Conservation (phyloP, 2,329 filamentous ascomycete species). For the Xenosphaeropsis pyriputrescens region DNA sequence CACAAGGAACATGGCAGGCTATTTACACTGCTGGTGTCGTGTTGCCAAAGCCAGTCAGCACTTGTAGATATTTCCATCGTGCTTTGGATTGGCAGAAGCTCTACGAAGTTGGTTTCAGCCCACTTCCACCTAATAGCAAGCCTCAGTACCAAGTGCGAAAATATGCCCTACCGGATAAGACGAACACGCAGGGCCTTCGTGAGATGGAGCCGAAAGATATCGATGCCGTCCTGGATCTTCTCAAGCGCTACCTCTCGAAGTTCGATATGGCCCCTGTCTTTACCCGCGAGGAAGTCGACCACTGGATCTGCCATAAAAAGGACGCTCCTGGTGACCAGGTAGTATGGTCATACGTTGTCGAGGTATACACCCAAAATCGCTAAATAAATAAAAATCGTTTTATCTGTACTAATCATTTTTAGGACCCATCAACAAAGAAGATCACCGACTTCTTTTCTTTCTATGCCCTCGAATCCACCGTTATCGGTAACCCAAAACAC, state of each 20-base stretch:
- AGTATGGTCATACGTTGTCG: constrained; percentile 87
- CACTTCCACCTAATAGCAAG: constrained; percentile 70
- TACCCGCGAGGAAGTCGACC: constrained; percentile 63
- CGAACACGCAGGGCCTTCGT: constrained; percentile 60
- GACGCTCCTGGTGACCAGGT: constrained; percentile 59
- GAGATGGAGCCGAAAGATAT: constrained; percentile 70
- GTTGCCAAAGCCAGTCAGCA: constrained; percentile 81
- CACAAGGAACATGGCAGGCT: constrained; percentile 79
- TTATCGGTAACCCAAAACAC: constrained; percentile 71
- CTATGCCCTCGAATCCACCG: constrained; percentile 85
- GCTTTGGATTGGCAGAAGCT: constrained; percentile 93
- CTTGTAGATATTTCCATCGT: constrained; percentile 90
- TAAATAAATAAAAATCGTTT: no score
- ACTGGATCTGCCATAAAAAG: constrained; percentile 72
- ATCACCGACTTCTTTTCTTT: constrained; percentile 97
- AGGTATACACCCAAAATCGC: no score
- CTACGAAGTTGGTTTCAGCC: constrained; percentile 87
- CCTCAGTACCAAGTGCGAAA: constrained; percentile 74
- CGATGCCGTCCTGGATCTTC: constrained; percentile 56
- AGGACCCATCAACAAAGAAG: constrained; percentile 51
- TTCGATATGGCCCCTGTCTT: constrained; percentile 81
- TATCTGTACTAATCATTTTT: constrained; percentile 23
- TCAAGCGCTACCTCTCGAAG: constrained; percentile 62
- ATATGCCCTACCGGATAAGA: constrained; percentile 66
- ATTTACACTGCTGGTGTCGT: constrained; percentile 91